phyloP scores from a whole-genome alignment of 345 rosid genomes.

The Sisymbrium altissimum region DNA sequence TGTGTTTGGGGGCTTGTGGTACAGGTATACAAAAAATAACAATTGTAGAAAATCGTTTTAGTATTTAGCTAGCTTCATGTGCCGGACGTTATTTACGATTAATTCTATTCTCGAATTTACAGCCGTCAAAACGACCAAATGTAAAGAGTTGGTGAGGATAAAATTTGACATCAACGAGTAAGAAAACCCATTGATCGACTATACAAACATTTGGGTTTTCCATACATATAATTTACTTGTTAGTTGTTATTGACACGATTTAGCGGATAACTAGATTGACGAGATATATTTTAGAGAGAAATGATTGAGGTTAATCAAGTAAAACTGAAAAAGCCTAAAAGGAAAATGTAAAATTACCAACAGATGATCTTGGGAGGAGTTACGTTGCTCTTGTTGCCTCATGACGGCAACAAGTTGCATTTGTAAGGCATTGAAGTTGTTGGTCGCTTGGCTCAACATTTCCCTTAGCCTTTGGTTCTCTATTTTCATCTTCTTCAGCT shows the following conservation, averaged over 20 bases:
- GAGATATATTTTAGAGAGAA: not conserved
- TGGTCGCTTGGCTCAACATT: slow-evolving; percentile 70
- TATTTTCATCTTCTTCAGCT: slow-evolving; percentile 58
- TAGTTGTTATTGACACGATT: not conserved
- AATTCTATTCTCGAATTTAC: not conserved
- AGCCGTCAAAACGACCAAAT: not conserved
- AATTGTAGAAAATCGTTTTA: not conserved
- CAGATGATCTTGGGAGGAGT: slow-evolving; percentile 26
- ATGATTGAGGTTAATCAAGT: not conserved
- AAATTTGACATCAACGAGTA: not conserved
- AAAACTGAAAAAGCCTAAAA: not conserved
- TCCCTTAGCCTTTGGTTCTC: slow-evolving; percentile 78
- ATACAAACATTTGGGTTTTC: not conserved
- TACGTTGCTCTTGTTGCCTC: slow-evolving; percentile 52
- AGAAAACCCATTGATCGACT: not conserved
- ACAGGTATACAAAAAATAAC: not conserved
- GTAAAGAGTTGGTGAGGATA: slow-evolving; percentile 1
- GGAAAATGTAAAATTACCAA: slow-evolving; percentile 10
- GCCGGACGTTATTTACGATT: not conserved
- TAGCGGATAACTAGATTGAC: not conserved
- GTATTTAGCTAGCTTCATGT: not conserved
- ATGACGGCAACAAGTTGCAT: slow-evolving; percentile 60
- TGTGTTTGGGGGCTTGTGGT: not conserved
- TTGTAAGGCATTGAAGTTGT: slow-evolving; percentile 62
- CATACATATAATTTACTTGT: not conserved